These are phyloP conservation scores for Scenedesmus sp. DNA, from an alignment of 163 green algal genomes.

Conservation along the genomic window DNA sequence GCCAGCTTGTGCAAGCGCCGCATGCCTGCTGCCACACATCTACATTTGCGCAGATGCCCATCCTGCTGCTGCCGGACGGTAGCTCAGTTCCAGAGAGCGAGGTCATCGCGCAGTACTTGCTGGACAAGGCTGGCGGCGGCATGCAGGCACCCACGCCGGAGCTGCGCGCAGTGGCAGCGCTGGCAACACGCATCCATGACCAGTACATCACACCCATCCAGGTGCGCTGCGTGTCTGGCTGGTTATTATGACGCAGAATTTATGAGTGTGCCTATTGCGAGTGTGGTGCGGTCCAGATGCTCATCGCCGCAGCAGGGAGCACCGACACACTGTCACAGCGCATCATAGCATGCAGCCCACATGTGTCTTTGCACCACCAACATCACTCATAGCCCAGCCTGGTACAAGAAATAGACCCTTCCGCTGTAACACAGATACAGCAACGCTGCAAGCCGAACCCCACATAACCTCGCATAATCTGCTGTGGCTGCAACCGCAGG, in stretches of 20 bases:
- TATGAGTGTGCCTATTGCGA: not conserved
- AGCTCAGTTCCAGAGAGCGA: slow-evolving; percentile 70
- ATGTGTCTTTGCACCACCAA: no score
- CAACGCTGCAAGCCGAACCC: no score
- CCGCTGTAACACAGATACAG: no score
- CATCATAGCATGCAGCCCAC: no score
- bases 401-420: no score
- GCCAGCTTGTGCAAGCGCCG: no score
- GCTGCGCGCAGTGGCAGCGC: slow-evolving; percentile 54
- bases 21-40: no score
- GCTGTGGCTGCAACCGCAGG: slow-evolving; percentile 29
- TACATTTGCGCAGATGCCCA: slow-evolving; percentile 41
- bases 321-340: no score
- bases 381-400: no score
- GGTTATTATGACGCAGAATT: not conserved
- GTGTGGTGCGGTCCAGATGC: no score
- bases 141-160: slow-evolving; percentile 68
- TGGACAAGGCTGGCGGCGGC: slow-evolving; percentile 66
- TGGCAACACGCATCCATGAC: slow-evolving; percentile 74
- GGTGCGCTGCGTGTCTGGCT: not conserved
- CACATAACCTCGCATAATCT: not conserved
- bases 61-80: slow-evolving; percentile 69
- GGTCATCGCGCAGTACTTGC: slow-evolving; percentile 73
- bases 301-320: no score
- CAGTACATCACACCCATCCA: slow-evolving; percentile 80